Evolutionary conservation across 2,329 filamentous ascomycete species (phyloP).

Genomic region (Cryphonectria radicalis): DNA sequence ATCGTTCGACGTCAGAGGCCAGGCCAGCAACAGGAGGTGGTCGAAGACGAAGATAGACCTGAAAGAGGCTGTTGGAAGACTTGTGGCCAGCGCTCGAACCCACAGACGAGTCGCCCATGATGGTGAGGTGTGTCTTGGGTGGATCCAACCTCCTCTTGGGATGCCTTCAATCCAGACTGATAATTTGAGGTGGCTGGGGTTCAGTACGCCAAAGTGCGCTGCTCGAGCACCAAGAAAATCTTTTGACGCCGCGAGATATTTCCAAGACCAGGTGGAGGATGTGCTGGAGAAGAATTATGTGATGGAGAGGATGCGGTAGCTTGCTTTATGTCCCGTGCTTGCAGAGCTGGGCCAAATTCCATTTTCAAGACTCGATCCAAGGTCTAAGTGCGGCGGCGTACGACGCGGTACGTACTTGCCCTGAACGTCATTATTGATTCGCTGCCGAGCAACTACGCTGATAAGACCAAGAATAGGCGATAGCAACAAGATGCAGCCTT

Average conservation of each 20-base stretch:
- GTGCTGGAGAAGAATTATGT: not conserved
- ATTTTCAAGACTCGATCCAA: not conserved
- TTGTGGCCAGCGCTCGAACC: conserved; percentile 33
- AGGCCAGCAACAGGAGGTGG: conserved; percentile 59
- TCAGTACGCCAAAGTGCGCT: not conserved
- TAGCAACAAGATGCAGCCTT: not conserved
- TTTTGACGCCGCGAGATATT: not conserved
- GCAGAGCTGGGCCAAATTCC: not conserved
- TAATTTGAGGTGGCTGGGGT: not conserved
- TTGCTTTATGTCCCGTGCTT: not conserved
- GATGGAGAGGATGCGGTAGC: not conserved
- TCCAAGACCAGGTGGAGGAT: not conserved
- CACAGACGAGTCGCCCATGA: conserved; percentile 43
- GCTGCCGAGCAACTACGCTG: conserved; percentile 7
- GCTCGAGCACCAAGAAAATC: not conserved
- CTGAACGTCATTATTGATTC: conserved; percentile 13
- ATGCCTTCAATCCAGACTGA: not conserved
- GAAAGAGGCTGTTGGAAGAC: conserved; percentile 67
- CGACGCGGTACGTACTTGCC: not conserved
- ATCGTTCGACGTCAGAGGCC: conserved; percentile 61
- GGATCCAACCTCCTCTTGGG: not conserved
- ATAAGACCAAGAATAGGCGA: not conserved
- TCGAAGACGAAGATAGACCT: conserved; percentile 86
- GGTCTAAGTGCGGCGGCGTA: not conserved
- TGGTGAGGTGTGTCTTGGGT: not conserved